Evolutionary conservation across 2,329 filamentous ascomycete genomes (phyloP).

Genomic region (Hymenoscyphus repandus): DNA sequence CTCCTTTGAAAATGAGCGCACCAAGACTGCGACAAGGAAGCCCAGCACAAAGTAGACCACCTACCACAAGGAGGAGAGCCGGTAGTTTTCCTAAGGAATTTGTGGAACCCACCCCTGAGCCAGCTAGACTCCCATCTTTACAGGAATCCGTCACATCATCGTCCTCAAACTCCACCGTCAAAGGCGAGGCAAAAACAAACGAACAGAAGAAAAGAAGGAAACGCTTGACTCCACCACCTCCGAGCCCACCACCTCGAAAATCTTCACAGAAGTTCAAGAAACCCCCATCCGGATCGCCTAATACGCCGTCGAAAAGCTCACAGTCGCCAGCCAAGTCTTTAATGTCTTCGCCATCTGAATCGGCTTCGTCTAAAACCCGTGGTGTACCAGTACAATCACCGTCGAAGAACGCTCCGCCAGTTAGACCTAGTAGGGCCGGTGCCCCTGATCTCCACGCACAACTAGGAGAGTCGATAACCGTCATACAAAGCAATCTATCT

Average conservation of each 20-base stretch:
- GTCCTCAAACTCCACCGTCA: conserved; percentile 65
- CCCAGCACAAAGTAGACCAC: conserved; percentile 46
- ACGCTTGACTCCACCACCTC: conserved; percentile 43
- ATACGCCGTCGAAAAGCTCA: conserved; percentile 37
- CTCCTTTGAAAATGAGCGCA: conserved; percentile 36
- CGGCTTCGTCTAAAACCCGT: conserved; percentile 15
- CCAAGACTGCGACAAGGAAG: conserved; percentile 49
- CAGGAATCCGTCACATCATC: conserved; percentile 68
- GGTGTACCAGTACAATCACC: conserved; percentile 7
- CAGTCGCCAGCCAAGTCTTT: conserved; percentile 29
- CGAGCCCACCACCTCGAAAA: conserved; percentile 57
- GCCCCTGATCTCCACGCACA: conserved; percentile 57
- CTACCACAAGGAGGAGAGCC: conserved; percentile 52
- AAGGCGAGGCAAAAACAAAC: conserved; percentile 35
- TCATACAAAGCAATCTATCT: conserved; percentile 57
- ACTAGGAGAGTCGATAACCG: conserved; percentile 43
- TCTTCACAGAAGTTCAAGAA: conserved; percentile 51
- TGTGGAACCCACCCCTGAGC: conserved; percentile 42
- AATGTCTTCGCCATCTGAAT: conserved; percentile 16
- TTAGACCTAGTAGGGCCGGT: conserved; percentile 63
- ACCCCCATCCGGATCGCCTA: conserved; percentile 33
- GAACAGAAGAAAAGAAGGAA: conserved; percentile 39
- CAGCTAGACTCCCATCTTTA: conserved; percentile 57
- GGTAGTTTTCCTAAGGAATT: conserved; percentile 49
- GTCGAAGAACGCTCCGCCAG: conserved; percentile 38